Percentiles rank a stretch among this genome's conserved stretches.
These are phyloP conservation scores for Acanthamoeba royreba DNA, from an alignment of 208 protist genomes.

Conservation along the genomic window DNA sequence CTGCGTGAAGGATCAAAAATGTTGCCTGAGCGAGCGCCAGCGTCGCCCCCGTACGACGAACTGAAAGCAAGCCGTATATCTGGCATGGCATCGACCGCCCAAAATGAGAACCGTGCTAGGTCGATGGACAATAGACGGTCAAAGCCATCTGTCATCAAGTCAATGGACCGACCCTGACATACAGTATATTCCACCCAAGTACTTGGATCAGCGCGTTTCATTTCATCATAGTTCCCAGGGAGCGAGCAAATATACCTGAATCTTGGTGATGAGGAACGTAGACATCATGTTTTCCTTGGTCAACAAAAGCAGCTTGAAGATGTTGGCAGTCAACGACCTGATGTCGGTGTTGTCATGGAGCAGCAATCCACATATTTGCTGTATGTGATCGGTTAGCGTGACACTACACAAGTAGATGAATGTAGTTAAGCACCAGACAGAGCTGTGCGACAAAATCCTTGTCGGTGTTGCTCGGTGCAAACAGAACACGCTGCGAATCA, in stretches of 20 bases:
- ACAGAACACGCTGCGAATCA: not conserved
- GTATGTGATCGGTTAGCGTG: not conserved
- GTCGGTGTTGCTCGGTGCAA: not conserved
- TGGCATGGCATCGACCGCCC: not conserved
- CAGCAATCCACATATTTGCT: not conserved
- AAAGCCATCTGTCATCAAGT: slow-evolving; percentile 43
- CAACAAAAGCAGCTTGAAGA: slow-evolving; percentile 50
- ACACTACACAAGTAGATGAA: not conserved
- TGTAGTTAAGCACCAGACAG: not conserved
- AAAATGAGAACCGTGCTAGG: not conserved
- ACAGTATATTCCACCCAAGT: not conserved
- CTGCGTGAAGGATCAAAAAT: not conserved
- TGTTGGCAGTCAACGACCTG: not conserved
- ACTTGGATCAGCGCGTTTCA: not conserved
- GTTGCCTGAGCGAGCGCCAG: not conserved
- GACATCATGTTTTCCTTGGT: not conserved
- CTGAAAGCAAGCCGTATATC: not conserved
- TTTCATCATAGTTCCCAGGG: not conserved
- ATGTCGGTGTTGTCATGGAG: not conserved
- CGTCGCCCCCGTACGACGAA: not conserved
- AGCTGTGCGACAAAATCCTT: not conserved
- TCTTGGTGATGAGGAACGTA: not conserved
- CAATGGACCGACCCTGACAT: not conserved
- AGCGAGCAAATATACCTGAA: not conserved
- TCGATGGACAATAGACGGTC: not conserved